Evolutionary conservation across 495 filamentous ascomycete species (phyloP), one percentile per base, ranked within the genome.

Genomic region (Xylaria curta): DNA sequence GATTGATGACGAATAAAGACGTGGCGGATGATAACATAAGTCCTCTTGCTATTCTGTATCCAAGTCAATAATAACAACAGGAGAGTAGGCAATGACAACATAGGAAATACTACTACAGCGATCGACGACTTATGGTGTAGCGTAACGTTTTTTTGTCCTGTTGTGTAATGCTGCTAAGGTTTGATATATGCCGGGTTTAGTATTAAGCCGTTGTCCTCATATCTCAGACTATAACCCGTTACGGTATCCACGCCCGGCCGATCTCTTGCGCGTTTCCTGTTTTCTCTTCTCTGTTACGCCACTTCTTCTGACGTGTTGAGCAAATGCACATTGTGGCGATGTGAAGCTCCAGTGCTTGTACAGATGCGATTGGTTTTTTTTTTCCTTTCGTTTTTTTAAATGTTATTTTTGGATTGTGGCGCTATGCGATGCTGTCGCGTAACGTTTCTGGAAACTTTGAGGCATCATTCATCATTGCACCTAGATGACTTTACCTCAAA

Each of bases 41-140:
- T 21, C 36, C 36, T 21, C 21, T 21, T 38, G 9, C 33, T 44
- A 26, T 54, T 67, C 21, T 2, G n/a, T 24, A 42, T 28, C 49
- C 28, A 38, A 67, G 49, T 67, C 21, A 31, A 51, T 56, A 31
- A 49, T 56, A 42, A 21, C 15, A 56, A 67, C 65, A 56, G 21
- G 13, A 56, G 65, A 67, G 24, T 21, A 42, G 7, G 36, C 36
- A 21, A 67, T 67, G 49, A 44, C 49, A 67, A 67, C 65, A 67
- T 67, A 19, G 0, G n/a, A 5, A 38, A 66, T 36, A 19, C 17
- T 36, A 19, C 17, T 17, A n/a, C 26, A 49, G 42, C n/a, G 38
- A 31, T 47, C 62, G 17, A 49, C 62, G 38, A 49, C 17, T 24
- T 15, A 10, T 42, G 38, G 60, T n/a, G 38, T 8, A 38, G 33